A percentile compares a stretch with the other conserved stretches of the same genome.
Conservation (phyloP, 352 stramenopile genomes). For the Globisporangium paroecandrum region DNA sequence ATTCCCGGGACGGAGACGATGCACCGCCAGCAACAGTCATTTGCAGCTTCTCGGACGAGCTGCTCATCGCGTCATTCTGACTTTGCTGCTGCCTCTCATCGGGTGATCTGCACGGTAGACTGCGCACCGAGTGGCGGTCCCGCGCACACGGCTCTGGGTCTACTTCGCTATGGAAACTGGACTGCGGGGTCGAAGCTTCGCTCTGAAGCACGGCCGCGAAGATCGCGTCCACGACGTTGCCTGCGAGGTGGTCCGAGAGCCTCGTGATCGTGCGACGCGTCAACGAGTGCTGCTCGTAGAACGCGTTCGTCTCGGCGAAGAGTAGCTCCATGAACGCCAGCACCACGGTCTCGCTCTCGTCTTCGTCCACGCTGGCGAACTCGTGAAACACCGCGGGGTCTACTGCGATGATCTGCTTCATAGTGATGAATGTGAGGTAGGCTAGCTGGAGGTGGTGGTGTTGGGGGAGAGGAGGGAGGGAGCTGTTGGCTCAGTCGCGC, state of each 20-base stretch:
- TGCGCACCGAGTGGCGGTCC: slow-evolving; percentile 48
- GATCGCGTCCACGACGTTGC: slow-evolving; percentile 41
- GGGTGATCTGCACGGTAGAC: slow-evolving; percentile 34
- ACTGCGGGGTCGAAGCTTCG: slow-evolving; percentile 17
- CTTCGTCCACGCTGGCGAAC: slow-evolving; percentile 32
- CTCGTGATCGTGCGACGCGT: slow-evolving; percentile 19
- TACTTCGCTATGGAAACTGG: slow-evolving; percentile 26
- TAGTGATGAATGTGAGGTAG: not conserved
- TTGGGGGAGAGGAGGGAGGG: not conserved
- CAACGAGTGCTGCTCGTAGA: slow-evolving; percentile 39
- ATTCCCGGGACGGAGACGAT: not conserved
- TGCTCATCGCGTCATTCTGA: not conserved
- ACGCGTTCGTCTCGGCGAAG: slow-evolving; percentile 54
- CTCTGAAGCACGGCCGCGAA: slow-evolving; percentile 25
- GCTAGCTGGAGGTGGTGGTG: too few relatives aligned
- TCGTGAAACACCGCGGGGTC: slow-evolving; percentile 26
- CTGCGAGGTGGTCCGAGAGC: slow-evolving; percentile 23
- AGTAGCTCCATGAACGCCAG: slow-evolving; percentile 46
- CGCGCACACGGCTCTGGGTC: slow-evolving; percentile 24
- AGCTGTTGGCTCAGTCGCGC: not conserved
- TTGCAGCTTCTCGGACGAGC: slow-evolving; percentile 1
- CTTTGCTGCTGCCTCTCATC: slow-evolving; percentile 8
- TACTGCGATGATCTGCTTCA: slow-evolving; percentile 36
- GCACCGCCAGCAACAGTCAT: not conserved
- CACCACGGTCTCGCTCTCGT: slow-evolving; percentile 56